Evolutionary conservation across 2,329 filamentous ascomycete genomes (phyloP).

Genomic region (Microsporum audouinii): DNA sequence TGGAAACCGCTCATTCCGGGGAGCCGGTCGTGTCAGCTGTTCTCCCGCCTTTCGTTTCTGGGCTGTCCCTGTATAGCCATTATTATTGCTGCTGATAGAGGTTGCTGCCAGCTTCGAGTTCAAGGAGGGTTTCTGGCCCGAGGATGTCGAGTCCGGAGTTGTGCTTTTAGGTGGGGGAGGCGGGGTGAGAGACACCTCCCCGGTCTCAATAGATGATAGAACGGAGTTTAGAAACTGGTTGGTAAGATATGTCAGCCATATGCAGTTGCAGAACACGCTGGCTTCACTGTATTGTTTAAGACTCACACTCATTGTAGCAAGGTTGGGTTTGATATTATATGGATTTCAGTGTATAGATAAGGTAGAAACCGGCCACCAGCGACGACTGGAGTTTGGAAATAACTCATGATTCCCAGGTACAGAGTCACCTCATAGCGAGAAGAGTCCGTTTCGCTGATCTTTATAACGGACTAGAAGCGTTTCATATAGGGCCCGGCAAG

Average conservation of each 20-base stretch:
- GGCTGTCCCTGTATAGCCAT: slow-evolving; percentile 1
- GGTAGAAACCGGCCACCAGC: slow-evolving; percentile 10
- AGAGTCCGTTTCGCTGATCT: not conserved
- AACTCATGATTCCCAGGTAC: slow-evolving; percentile 12
- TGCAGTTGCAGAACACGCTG: not conserved
- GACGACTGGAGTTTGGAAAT: slow-evolving; percentile 7
- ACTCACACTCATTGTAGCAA: slow-evolving; percentile 11
- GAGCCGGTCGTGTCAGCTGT: slow-evolving; percentile 20
- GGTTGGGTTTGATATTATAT: not conserved
- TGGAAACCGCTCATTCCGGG: slow-evolving; percentile 17
- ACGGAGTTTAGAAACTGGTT: slow-evolving; percentile 41
- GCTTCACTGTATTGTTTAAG: not conserved
- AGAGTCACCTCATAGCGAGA: not conserved
- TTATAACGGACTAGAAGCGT: not conserved
- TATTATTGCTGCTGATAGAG: slow-evolving; percentile 17
- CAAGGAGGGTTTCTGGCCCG: not conserved
- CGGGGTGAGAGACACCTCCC: slow-evolving; percentile 19
- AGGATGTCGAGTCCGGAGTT: slow-evolving; percentile 3
- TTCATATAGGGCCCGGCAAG: not conserved
- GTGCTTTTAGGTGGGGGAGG: slow-evolving; percentile 10
- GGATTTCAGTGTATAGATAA: not conserved
- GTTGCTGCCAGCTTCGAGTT: slow-evolving; percentile 13
- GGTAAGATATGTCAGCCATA: not conserved
- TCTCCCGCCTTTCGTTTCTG: slow-evolving; percentile 37
- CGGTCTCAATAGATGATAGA: slow-evolving; percentile 40